Conservation (phyloP, 352 stramenopile genomes). For the Phytophthora multivora region DNA sequence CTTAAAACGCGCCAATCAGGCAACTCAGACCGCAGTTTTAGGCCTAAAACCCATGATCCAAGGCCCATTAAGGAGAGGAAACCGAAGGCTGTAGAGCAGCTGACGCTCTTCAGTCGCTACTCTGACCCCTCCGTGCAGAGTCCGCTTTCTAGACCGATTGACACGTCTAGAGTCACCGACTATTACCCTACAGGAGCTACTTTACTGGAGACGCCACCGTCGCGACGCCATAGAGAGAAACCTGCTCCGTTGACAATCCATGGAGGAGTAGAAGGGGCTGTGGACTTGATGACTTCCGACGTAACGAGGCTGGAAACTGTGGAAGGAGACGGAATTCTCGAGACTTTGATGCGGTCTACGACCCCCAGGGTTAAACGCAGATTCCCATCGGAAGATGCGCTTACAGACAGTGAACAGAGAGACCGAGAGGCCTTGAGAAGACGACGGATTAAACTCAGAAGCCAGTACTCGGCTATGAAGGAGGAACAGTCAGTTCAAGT, state of each 20-base stretch:
- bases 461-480: slow-evolving; percentile 41
- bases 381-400: slow-evolving; percentile 56
- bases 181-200: slow-evolving; percentile 6
- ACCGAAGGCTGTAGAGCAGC: background rate
- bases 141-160: background rate
- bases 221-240: background rate
- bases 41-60: background rate
- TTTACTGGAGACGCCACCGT: slow-evolving; percentile 15
- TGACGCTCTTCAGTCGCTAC: slow-evolving; percentile 32
- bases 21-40: background rate
- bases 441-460: slow-evolving; percentile 47
- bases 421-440: slow-evolving; percentile 53
- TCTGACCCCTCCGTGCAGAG: slow-evolving; percentile 22
- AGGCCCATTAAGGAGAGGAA: slow-evolving; percentile 7
- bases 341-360: slow-evolving; percentile 45
- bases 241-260: slow-evolving; percentile 1
- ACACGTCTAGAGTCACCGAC: background rate
- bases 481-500: slow-evolving; percentile 17
- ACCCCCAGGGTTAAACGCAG: slow-evolving; percentile 48
- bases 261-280: slow-evolving; percentile 35
- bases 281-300: slow-evolving; percentile 53
- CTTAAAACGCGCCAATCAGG: background rate
- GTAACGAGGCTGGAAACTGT: slow-evolving; percentile 57
- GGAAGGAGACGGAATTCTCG: slow-evolving; percentile 67
- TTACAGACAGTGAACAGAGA: slow-evolving; percentile 52